Base-by-base conservation (phyloP, 257 asterid genomes). In the Rhazya stricta region DNA sequence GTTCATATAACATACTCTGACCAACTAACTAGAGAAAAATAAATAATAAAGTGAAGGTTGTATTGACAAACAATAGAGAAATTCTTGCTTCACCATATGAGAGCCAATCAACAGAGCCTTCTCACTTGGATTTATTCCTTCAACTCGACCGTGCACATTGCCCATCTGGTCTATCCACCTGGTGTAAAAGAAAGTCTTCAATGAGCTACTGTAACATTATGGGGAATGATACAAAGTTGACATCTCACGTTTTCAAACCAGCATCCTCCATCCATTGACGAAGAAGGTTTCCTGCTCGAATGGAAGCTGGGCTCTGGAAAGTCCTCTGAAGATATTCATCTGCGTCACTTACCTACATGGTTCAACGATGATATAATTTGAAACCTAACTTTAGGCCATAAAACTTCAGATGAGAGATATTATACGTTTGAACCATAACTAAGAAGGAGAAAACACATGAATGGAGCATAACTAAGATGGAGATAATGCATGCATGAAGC, bases 151-250 rank as follows among this genome's bases (percentile, higher is more conserved):
- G 73, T 92, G 99, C 69, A 95, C 86, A 79, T 91, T 95, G 67
- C 99, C 99, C 99, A 95, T 95, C 81, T 84, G 88, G 86, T 95
- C 99, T 80, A 89, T 90, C 98, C 99, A 91, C 76, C 98, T 92
- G 85, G 75, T 82, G 76, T 36, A 72, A 82, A 67, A 63, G 79
- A 68, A 76, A 57, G 63, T 2, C 65, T 72, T 71, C 76, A 54
- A 65, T 68, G 8, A 73, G 63, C 69, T 61, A 77, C 75, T 56
- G 34, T 62, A 74, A 71, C 37, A 29, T 34, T 34, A 6, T 29
- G 67, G 39, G 41, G 29, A 73, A 76, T 25, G 42, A 70, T 18
- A 46, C 15, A 51, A 78, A 45, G 39, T 61, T 36, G 45, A 61
- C 34, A 79, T 61, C 94, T 84, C 79, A 94, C 99, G 96, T 90